Evolutionary conservation across 805 yeast species (phyloP).

Genomic region (Gaillardinia entomophila): DNA sequence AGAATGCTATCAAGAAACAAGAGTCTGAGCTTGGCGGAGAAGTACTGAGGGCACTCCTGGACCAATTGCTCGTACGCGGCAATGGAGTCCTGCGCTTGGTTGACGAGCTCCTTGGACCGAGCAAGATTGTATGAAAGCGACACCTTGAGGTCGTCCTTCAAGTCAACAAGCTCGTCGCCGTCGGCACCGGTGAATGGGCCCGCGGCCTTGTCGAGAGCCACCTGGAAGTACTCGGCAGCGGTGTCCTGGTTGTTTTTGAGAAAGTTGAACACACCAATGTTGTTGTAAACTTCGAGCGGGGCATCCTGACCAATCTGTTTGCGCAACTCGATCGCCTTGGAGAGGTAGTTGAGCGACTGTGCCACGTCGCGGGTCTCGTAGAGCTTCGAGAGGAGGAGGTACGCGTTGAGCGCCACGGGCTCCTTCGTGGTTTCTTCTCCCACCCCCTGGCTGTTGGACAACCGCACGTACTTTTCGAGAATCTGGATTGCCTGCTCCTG

Average conservation of each 20-base stretch:
- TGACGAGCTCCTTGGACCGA: conserved; percentile 55
- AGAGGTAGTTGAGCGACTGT: conserved; percentile 61
- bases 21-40: conserved; percentile 69
- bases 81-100: conserved; percentile 30
- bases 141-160: conserved; percentile 23
- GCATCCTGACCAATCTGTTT: conserved; percentile 37
- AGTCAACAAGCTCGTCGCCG: conserved; percentile 23
- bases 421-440: conserved; percentile 35
- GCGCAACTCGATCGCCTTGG: conserved; percentile 53
- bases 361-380: conserved; percentile 62
- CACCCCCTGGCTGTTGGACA: conserved; percentile 47
- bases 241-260: conserved; percentile 53
- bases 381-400: conserved; percentile 61
- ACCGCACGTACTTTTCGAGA: conserved; percentile 65
- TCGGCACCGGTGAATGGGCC: conserved; percentile 34
- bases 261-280: conserved; percentile 79
- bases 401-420: conserved; percentile 58
- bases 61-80: conserved; percentile 52
- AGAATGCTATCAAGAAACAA: conserved; percentile 55
- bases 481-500: conserved; percentile 52
- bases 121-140: conserved; percentile 63
- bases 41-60: conserved; percentile 57
- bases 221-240: conserved; percentile 51
- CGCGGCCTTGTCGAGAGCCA: conserved; percentile 36
- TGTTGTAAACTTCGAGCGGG: conserved; percentile 64